Evolutionary conservation across 208 protist species (phyloP), one percentile per base, ranked within the genome.

Genomic region (Acanthamoeba lenticulata): DNA sequence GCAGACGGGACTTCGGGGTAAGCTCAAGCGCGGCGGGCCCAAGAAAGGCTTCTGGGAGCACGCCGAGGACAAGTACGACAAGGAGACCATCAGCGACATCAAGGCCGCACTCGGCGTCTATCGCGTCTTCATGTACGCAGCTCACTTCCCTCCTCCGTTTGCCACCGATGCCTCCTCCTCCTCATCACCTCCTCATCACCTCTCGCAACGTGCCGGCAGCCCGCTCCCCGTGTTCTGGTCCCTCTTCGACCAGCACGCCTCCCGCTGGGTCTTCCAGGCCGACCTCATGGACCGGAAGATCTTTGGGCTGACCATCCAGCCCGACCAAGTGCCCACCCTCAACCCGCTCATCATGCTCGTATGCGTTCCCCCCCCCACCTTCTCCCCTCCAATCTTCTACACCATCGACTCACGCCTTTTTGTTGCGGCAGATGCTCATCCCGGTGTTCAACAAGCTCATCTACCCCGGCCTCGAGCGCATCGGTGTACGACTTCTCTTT

Each of bases 281-380:
- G 72, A 95, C 17, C n/a, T 17, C 32, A 97, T 97, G 96, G 77
- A 97, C 32, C 45, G 65, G 29, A 52, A 42, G 29, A 55, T 97
- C 32, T 94, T 94, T 38, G 94, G 94, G 1, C 27, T 83, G 38
- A 88, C 15, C 72, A 93, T 97, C 5, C 83, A 94, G 9, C 36
- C 93, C 4, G 96, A 97, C 42, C 95, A 96, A 40, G 92, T 97
- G 4, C 91, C 88, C 32, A 94, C 79, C 4, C 6, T 97, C 0
- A 97, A 97, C 90, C 96, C 96, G 34, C 11, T 97, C 0, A 44
- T 97, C 13, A 93, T 97, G 49, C 57, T 97, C n/a, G 65, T 96
- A 92, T 34, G 4, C 2, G 11, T 13, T 4, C 47, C 34, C 5
- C 4, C 40, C 3, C 69, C 34, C 69, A 38, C n/a, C n/a, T n/a